Conservation (phyloP, 352 stramenopile species). For the Globisporangium viniferum region DNA sequence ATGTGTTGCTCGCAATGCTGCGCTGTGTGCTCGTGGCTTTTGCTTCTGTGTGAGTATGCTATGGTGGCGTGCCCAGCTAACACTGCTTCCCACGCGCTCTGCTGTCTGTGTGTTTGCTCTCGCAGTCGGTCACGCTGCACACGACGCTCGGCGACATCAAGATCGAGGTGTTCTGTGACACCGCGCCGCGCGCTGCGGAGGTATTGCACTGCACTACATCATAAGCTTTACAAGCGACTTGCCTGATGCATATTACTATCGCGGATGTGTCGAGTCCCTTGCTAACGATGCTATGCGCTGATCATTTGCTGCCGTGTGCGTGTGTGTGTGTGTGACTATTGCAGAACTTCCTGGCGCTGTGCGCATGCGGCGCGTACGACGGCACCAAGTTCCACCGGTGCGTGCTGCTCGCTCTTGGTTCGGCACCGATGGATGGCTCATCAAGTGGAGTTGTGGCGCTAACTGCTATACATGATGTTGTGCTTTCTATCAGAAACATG, state of each 20-base stretch:
- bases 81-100: not conserved
- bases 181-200: constrained; percentile 81
- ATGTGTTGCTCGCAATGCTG: not conserved
- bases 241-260: not conserved
- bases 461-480: not conserved
- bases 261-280: not conserved
- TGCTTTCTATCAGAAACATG: constrained; percentile 61
- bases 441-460: not conserved
- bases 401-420: constrained; percentile 11
- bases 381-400: constrained; percentile 90
- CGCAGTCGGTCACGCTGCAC: constrained; percentile 92
- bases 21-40: not conserved
- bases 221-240: not conserved
- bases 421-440: not conserved
- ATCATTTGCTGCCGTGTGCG: constrained; percentile 7
- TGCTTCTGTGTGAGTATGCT: not conserved
- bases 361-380: constrained; percentile 89
- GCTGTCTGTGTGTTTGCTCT: not conserved
- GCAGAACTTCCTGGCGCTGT: constrained; percentile 96
- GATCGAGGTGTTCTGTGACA: constrained; percentile 96
- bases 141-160: constrained; percentile 95
- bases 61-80: not conserved
- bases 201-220: constrained; percentile 11
- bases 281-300: not conserved
- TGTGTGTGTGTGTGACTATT: not conserved